Evolutionary conservation across 2,329 filamentous ascomycete species (phyloP), one percentile per base, ranked within the genome.

Genomic region (Neofusicoccum laricinum): DNA sequence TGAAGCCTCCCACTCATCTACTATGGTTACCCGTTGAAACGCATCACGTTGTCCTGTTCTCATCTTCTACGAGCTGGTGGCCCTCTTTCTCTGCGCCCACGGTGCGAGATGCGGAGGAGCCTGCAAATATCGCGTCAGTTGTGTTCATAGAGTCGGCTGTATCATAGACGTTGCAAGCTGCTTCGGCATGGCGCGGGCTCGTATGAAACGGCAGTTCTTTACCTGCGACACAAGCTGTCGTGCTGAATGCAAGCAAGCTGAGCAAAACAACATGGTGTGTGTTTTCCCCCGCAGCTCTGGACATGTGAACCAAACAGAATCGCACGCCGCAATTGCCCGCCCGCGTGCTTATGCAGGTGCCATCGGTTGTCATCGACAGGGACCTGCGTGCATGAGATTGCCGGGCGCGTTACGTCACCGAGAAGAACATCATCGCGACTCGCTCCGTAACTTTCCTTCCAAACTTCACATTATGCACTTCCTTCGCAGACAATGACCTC

Each of bases 71-170:
- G 41, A 59, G 55, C 30, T 30, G 40, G 17, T 50, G 43, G 46
- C 58, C 50, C 51, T 15, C 45, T 49, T 36, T 34, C 17, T 32
- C 30, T 61, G 30, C 48, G 46, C 21, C 12, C 17, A 43, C 45
- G 34, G 12, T 61, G 19, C 45, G 34, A 48, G 45, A 25, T 21
- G 8, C 21, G 10, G 34, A 17, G 21, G 21, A 19, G 41, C 30
- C 55, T 34, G 19, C 38, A 43, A 14, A 30, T 58, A n/a, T 61
- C 45, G 43, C 46, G 34, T 50, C 45, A 19, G 30, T 46, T 46
- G 30, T 59, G 55, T 59, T 59, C 41, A 59, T 61, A 61, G 58
- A 61, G 58, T 41, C 58, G 43, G 58, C 58, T 61, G 58, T 61
- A 61, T 41, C 58, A 61, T 61, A 61, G 58, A 61, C 14, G 34